Conservation (phyloP, 176 grass and related monocot species). For the Avena eriantha region DNA sequence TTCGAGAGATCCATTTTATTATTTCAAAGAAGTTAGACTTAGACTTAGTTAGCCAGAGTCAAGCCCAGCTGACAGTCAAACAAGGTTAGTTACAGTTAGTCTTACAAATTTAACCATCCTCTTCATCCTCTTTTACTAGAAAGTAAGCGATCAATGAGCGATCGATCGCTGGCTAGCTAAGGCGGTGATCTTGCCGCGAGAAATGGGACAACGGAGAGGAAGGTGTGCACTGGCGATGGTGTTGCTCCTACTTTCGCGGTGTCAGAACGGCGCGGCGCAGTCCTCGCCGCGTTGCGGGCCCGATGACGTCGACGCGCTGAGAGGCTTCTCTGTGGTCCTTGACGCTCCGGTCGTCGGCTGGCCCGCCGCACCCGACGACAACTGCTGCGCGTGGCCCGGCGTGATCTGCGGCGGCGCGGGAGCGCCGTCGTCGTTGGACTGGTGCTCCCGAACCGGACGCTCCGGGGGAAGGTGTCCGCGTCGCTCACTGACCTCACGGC, state of each 20-base stretch:
- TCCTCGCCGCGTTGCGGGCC: background rate
- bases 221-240: background rate
- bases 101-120: too few relatives aligned
- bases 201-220: background rate
- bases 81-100: too few relatives aligned
- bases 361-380: background rate
- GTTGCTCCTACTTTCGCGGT: background rate
- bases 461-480: conserved; percentile 20
- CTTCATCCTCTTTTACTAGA: too few relatives aligned
- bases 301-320: conserved; percentile 36
- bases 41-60: too few relatives aligned
- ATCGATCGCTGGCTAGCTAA: background rate
- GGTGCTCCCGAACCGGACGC: conserved; percentile 48
- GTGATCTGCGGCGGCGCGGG: background rate
- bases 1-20: too few relatives aligned
- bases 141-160: background rate
- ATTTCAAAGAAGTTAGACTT: too few relatives aligned
- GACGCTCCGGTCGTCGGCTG: conserved; percentile 32
- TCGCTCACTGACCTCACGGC: conserved; percentile 39
- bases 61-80: too few relatives aligned
- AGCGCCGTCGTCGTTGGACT: conserved; percentile 28
- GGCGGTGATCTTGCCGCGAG: background rate
- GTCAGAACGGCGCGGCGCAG: background rate
- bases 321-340: conserved; percentile 35
- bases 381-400: conserved; percentile 50